Evolutionary conservation across 208 protist species (phyloP), one percentile per base, ranked within the genome.

Genomic region (Porcisia deanei): DNA sequence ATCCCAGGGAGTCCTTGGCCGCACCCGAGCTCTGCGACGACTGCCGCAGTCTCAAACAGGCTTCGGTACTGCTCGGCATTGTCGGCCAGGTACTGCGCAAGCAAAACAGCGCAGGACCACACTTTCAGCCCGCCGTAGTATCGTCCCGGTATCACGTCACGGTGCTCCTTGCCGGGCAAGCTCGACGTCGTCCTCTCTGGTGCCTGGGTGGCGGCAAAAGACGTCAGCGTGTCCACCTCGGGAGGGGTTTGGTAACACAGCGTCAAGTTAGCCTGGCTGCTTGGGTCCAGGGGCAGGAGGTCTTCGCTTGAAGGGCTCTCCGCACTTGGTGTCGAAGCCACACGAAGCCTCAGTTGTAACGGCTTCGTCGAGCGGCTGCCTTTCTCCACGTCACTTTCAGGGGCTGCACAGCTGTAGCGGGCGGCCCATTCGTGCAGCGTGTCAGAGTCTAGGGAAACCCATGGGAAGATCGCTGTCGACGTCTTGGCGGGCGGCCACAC

Each of bases 91-190:
- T 92, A 93, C 43, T 82, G 67, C 6, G 72, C 79, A 43, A 92
- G 84, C 77, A 90, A 75, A 1, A 86, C 79, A 18, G 93, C 91
- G 78, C 94, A 97, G 43, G 94, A 97, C 91, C 94, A 97, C 55
- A 97, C 89, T 69, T 95, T 97, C 4, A 97, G 84, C 3, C 94
- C 91, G 22, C 94, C 94, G 76, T 96, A 96, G 80, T 97, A 97
- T 41, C 79, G 82, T 4, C 94, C 94, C 2, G 92, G 89, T 73
- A 97, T 82, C 67, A 97, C 94, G 63, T 97, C 94, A 49, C 90
- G 83, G 78, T 72, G 83, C 84, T 80, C 84, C 45, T 45, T 54
- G 3, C 59, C 52, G 41, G 43, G 4, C 43, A 53, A 73, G 8
- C 52, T 49, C 39, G 22, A n/a, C 57, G 10, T 37, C 47, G 73